Evolutionary conservation across 2,329 filamentous ascomycete species (phyloP), one percentile per base, ranked within the genome.

Genomic region (Colletotrichum orchidophilum): DNA sequence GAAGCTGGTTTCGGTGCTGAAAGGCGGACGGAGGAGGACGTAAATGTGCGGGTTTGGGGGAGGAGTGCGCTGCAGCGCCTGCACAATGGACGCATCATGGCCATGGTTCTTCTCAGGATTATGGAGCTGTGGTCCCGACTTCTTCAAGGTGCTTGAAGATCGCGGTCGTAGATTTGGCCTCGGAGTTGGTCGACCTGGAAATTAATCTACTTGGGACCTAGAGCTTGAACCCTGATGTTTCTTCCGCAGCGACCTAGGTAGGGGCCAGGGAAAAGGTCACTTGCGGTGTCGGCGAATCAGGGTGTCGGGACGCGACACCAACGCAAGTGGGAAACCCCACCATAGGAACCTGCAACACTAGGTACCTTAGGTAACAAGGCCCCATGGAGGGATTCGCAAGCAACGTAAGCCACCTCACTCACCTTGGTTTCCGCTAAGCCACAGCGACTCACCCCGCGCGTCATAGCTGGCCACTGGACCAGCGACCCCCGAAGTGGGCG

Each of bases 391-490:
- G 55, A 54, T 29, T 54, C 50, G 50, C 50, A 29, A 54, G 55
- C 21, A 27, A 24, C 55, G 58, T 21, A 61, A 61, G 39, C 39
- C 39, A 61, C 39, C 58, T n/a, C n/a, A n/a, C 58, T 31, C 58
- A 29, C 12, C 39, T 49, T 42, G 26, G 35, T 27, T 27, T 49
- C 58, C 12, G 58, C 58, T 61, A 61, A 61, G 58, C 39, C 68
- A 71, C 68, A 71, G 50, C 58, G 39, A 61, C 26, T n/a, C 31
- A 53, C 57, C 68, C 68, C 63, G 39, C 68, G 64, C 68, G 68
- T 71, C 68, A 71, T 71, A 63, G 35, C 53, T 57, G 31, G 55
- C 26, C 42, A 42, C 65, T 50, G 58, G 63, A 35, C 61, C 53
- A 35, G 21, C n/a, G n/a, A 31, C 31, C 5, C 12, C 21, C 60